Evolutionary conservation across 2,329 filamentous ascomycete species (phyloP), one percentile per base, ranked within the genome.

Genomic region (Aspergillus sergii): DNA sequence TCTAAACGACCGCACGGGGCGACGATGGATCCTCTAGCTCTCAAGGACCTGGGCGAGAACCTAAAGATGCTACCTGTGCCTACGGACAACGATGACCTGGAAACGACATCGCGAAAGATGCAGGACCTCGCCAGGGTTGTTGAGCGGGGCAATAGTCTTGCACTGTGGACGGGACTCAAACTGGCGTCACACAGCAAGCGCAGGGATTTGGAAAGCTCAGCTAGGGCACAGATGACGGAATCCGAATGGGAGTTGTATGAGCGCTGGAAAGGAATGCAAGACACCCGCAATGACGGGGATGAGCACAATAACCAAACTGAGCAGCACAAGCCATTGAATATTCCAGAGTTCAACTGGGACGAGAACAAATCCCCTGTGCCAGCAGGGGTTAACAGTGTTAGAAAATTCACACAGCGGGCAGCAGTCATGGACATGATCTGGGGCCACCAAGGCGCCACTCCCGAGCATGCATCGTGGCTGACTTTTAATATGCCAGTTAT

Each of bases 401-500:
- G 67, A 50, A 67, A 60, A 41, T 68, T 70, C 48, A 59, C 61
- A 7, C 56, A 68, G 51, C 66, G 68, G 16, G 68, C 67, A n/a
- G 65, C 50, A 19, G 68, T 66, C 4, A 70, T 71, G 67, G 68
- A 69, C 57, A 46, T 66, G 10, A 39, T 70, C 53, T 71, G 66
- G 62, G 64, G 53, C n/a, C 63, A 66, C 43, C 54, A 67, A 46
- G 67, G 68, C n/a, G 65, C 68, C 50, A 72, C 64, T 19, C 62
- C 69, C 5, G 64, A 71, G 45, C 64, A 75, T 65, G 69, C 71
- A 6, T 55, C 64, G 4, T 75, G 71, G 70, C 62, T 73, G 19
- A 68, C 65, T 2, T 64, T 59, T 21, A 64, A 71, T 43, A 63
- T 66, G 58, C 14, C 56, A 3, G 2, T 4, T 0, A n/a, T 67